These are phyloP conservation scores for Talaromyces nanjingensis DNA, from an alignment of 495 filamentous ascomycete genomes.

Conservation along the genomic window DNA sequence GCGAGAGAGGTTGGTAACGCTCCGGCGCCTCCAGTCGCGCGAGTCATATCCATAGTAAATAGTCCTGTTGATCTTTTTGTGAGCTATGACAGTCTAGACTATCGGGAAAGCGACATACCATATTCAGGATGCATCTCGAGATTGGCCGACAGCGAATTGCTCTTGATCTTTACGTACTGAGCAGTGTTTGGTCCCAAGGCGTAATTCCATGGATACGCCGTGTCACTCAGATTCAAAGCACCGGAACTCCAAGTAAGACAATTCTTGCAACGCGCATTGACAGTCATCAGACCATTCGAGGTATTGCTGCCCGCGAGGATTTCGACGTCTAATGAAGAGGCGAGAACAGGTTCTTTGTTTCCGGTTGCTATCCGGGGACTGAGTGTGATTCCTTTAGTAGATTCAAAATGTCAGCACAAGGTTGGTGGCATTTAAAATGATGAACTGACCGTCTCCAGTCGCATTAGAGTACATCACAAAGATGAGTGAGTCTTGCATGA, in stretches of 20 bases:
- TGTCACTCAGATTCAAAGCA: slow-evolving; percentile 28
- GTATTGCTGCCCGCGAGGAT: slow-evolving; percentile 34
- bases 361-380: slow-evolving; percentile 37
- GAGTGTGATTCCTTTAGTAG: slow-evolving; percentile 13
- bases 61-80: slow-evolving; percentile 21
- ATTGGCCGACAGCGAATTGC: slow-evolving; percentile 31
- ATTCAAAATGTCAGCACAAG: background rate
- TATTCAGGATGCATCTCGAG: slow-evolving; percentile 47
- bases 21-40: slow-evolving; percentile 34
- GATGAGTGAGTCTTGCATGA: slow-evolving; percentile 3
- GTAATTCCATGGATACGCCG: slow-evolving; percentile 45
- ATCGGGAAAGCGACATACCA: slow-evolving; percentile 7
- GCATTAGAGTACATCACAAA: slow-evolving; percentile 6
- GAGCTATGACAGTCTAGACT: background rate
- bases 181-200: slow-evolving; percentile 40
- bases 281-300: slow-evolving; percentile 32
- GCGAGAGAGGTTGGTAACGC: slow-evolving; percentile 18
- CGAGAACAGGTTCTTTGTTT: slow-evolving; percentile 42
- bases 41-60: slow-evolving; percentile 47
- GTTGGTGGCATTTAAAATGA: background rate
- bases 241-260: slow-evolving; percentile 40
- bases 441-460: slow-evolving; percentile 5
- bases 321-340: slow-evolving; percentile 28
- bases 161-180: slow-evolving; percentile 19
- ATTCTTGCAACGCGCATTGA: slow-evolving; percentile 41